phyloP scores from a whole-genome alignment of 495 filamentous ascomycete genomes.

The Pyrenula massariospora region DNA sequence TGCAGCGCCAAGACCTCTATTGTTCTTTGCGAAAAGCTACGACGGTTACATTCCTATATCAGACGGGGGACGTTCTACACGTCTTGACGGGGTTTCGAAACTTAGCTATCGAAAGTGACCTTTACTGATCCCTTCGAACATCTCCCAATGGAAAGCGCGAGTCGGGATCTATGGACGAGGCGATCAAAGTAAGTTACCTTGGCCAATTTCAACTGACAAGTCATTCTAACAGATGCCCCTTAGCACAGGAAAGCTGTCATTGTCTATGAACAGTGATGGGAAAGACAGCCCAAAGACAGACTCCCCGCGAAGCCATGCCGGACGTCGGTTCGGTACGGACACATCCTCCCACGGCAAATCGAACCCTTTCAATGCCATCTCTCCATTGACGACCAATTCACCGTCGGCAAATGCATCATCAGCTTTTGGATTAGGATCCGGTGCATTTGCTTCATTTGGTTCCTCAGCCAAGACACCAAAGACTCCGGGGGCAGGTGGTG shows the following conservation, averaged over 20 bases:
- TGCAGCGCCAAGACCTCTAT: too few relatives aligned
- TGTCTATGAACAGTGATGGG: slow-evolving; percentile 59
- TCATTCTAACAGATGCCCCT: slow-evolving; percentile 2
- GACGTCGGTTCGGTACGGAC: slow-evolving; percentile 68
- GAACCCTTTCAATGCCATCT: slow-evolving; percentile 77
- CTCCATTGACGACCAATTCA: slow-evolving; percentile 59
- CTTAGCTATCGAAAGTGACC: too few relatives aligned
- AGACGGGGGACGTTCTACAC: too few relatives aligned
- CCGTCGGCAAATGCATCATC: slow-evolving; percentile 80
- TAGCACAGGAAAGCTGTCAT: slow-evolving; percentile 80
- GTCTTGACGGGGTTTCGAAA: too few relatives aligned
- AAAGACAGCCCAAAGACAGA: slow-evolving; percentile 52
- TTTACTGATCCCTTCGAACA: too few relatives aligned
- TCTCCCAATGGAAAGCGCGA: slow-evolving; percentile 60
- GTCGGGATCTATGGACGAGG: slow-evolving; percentile 65
- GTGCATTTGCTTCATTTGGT: slow-evolving; percentile 96
- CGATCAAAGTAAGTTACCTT: slow-evolving; percentile 67
- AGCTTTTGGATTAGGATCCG: slow-evolving; percentile 87
- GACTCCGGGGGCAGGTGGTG: slow-evolving; percentile 53
- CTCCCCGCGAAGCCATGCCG: slow-evolving; percentile 49
- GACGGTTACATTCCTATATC: too few relatives aligned
- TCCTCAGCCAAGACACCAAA: slow-evolving; percentile 72
- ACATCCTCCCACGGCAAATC: slow-evolving; percentile 65
- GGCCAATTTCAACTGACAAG: neutral
- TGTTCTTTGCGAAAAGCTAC: too few relatives aligned